Percentiles rank a stretch among this genome's conserved stretches.
Evolutionary conservation across 768 basidiomycete species (phyloP).

Genomic region (Collybia sordida): DNA sequence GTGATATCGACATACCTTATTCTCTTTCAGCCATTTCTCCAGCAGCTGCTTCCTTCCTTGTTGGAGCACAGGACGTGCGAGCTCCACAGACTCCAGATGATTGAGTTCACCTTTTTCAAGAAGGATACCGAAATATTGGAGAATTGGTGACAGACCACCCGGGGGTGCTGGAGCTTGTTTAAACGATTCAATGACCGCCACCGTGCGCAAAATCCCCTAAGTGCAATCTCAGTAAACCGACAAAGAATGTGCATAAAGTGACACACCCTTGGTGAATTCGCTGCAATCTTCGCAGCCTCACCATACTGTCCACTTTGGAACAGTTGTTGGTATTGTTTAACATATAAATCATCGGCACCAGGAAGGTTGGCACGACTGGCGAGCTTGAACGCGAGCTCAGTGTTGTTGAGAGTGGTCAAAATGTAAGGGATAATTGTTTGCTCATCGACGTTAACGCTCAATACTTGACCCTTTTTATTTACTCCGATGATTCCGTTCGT

Average conservation of each 20-base stretch:
- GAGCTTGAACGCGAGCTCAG: constrained; percentile 96
- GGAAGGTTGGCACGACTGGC: constrained; percentile 95
- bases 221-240: constrained; percentile 3
- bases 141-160: constrained; percentile 90
- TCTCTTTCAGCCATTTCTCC: constrained; percentile 99
- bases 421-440: constrained; percentile 96
- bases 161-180: constrained; percentile 91
- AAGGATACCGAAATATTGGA: constrained; percentile 98
- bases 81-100: constrained; percentile 91
- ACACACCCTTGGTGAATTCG: constrained; percentile 88
- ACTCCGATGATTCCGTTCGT: constrained; percentile 97
- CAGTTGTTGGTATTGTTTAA: constrained; percentile 90
- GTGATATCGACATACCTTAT: constrained; percentile 63
- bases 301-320: constrained; percentile 87
- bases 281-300: constrained; percentile 97
- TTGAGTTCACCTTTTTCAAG: constrained; percentile 98
- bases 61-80: constrained; percentile 92
- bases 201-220: constrained; percentile 92
- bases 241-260: constrained; percentile 14
- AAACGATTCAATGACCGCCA: constrained; percentile 95
- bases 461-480: constrained; percentile 98
- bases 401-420: constrained; percentile 90
- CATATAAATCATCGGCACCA: constrained; percentile 95
- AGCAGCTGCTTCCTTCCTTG: constrained; percentile 96
- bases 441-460: constrained; percentile 96